phyloP scores from a whole-genome alignment of 2,329 filamentous ascomycete genomes.

The Colletotrichum euphorbiae region DNA sequence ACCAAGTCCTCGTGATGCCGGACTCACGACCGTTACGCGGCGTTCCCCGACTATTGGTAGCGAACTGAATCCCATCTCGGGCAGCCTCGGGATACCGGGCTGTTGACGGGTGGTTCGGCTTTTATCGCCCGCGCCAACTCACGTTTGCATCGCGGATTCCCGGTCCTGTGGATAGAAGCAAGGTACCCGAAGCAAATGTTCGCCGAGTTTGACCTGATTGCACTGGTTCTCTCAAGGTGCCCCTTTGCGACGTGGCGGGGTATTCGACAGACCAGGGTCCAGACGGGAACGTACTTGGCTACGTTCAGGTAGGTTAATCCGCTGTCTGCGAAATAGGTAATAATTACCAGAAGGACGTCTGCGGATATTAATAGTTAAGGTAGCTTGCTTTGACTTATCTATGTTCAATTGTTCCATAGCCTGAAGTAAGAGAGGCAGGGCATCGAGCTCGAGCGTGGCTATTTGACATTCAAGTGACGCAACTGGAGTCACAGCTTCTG shows the following conservation, averaged over 20 bases:
- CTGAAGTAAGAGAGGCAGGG: background rate
- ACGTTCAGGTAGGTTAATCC: background rate
- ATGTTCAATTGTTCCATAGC: background rate
- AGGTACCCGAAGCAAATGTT: slow-evolving; percentile 15
- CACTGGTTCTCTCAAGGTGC: background rate
- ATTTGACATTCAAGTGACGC: slow-evolving; percentile 15
- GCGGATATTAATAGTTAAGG: background rate
- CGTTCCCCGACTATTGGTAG: slow-evolving; percentile 14
- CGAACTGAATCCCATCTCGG: background rate
- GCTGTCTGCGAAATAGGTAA: slow-evolving; percentile 6
- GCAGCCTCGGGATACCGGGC: slow-evolving; percentile 32
- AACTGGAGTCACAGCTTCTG: slow-evolving; percentile 12
- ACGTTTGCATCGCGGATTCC: background rate
- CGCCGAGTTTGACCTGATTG: slow-evolving; percentile 19
- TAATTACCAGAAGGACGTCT: slow-evolving; percentile 3
- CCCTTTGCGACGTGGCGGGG: slow-evolving; percentile 20
- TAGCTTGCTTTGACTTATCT: background rate
- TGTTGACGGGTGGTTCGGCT: slow-evolving; percentile 20
- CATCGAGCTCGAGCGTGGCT: slow-evolving; percentile 7
- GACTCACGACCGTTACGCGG: slow-evolving; percentile 12
- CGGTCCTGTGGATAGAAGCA: background rate
- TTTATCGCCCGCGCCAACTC: background rate
- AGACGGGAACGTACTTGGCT: slow-evolving; percentile 8
- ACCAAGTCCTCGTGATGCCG: slow-evolving; percentile 3
- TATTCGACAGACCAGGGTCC: background rate